Conservation (phyloP, 2,329 filamentous ascomycete genomes). For the Scopulariopsis brevicaulis region DNA sequence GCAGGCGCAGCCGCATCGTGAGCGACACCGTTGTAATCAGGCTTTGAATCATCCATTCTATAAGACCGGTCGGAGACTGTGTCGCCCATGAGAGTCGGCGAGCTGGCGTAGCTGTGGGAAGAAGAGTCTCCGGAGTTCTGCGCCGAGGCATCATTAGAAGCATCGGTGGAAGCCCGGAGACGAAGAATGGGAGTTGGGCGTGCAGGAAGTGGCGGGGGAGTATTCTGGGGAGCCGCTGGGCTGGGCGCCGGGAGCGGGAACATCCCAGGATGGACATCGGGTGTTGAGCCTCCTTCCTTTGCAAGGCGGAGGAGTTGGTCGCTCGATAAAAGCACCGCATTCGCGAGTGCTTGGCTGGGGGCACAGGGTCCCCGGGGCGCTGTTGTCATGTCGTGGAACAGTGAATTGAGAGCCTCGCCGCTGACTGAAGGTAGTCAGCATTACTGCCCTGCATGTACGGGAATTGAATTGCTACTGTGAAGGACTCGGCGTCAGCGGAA, state of each 20-base stretch:
- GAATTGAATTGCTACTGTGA: background rate
- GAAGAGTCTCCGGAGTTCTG: background rate
- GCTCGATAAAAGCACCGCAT: constrained; percentile 58
- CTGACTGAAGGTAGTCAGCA: constrained; percentile 34
- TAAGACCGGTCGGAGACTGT: background rate
- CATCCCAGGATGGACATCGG: constrained; percentile 1
- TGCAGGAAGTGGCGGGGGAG: constrained; percentile 2
- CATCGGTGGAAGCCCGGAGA: background rate
- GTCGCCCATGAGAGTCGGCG: constrained; percentile 5
- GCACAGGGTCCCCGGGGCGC: constrained; percentile 51
- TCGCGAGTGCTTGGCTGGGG: constrained; percentile 67
- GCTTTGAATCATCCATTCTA: background rate
- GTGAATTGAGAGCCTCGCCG: constrained; percentile 55
- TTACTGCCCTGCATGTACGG: background rate
- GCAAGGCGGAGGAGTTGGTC: constrained; percentile 6
- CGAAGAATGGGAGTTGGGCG: background rate
- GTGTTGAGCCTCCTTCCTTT: background rate
- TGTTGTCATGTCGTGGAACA: constrained; percentile 62
- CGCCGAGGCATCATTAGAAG: background rate
- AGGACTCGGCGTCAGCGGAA: background rate
- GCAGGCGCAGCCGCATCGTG: background rate
- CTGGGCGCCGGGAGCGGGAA: background rate
- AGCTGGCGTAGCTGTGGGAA: background rate
- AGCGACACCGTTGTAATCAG: background rate
- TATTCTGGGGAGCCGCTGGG: background rate